Base-by-base conservation (phyloP, 2,329 filamentous ascomycete genomes). In the Scedosporium aurantiacum region DNA sequence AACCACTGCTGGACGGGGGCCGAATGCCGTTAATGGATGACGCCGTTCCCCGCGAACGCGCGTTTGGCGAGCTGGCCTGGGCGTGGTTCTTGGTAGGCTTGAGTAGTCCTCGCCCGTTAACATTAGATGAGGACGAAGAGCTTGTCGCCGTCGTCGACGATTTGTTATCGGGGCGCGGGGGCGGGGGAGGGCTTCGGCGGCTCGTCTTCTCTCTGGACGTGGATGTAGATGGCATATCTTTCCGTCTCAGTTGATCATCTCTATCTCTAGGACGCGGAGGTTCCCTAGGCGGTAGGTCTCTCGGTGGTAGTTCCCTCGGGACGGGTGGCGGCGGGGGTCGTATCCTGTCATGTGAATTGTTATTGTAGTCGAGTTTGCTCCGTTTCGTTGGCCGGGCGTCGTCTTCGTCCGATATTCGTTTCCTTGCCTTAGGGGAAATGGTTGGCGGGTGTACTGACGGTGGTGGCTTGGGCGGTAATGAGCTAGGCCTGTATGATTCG, bases 21-120 rank as follows among this genome's bases (percentile, higher is more conserved):
- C 70, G 70, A 28, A 70, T 69, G 21, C 79, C 79, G 55, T 81
- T 81, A 23, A 76, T 64, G 5, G 75, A 76, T 52, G 74, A 70
- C 60, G 69, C 69, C 28, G 69, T 37, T 37, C 32, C 69, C 28
- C 75, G 73, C 28, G 73, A 69, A 14, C 77, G 76, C 23, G 72
- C 73, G 40, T 45, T 69, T 1, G 74, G 73, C 1, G 75, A 73
- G 12, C 69, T 67, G 57, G 68, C 71, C 16, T 69, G 68, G 25
- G 62, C 63, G 5, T 70, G 63, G 28, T 63, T 65, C 8, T 66
- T 63, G 5, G 70, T 65, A 23, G 64, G 63, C 63, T 74, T 76
- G 4, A 74, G 64, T 18, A 69, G 64, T 57, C 68, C 65, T 40
- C 71, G 71, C n/a, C 75, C 75, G 62, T 76, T 77, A 3, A 37